Evolutionary conservation across 805 yeast species (phyloP), one percentile per base, ranked within the genome.

Genomic region (Candida mattraensis): DNA sequence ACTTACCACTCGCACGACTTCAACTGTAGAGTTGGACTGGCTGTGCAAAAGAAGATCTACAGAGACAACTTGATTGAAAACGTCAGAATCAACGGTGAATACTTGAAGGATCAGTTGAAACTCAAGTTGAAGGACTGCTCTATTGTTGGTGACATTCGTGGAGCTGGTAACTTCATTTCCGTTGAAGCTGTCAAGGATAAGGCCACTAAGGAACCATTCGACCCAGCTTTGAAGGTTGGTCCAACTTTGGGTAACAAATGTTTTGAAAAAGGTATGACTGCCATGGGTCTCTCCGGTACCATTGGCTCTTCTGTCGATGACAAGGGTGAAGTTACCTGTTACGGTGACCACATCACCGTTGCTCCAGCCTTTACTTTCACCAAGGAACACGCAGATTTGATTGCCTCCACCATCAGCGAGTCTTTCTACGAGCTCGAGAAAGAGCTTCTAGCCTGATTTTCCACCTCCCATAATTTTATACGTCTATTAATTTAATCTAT

Each of bases 81-180:
- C 52, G 66, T 71, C 28, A 58, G 61, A 45, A 55, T 59, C 30
- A 60, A 52, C 49, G 80, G 80, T 40, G 62, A 50, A 37, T 56
- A 67, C 40, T 45, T 74, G 48, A 74, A 66, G 42, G 48, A 46
- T 12, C 57, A 53, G 44, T 55, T 74, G 31, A 55, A 58, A 39
- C 57, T 57, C 20, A 54, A 56, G 24, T 45, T 70, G 13, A 59
- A 60, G 30, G 60, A 60, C 28, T 52, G 51, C 40, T 58, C 58
- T 33, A 62, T 68, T 33, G 77, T 67, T 15, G 84, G 82, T 40
- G 79, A 78, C 46, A 70, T 78, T 24, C 69, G 85, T 58, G 85
- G 85, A 36, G 62, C 74, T 39, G 84, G 83, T 42, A 72, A 76
- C 24, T 78, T 78, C 58, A 66, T 80, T 70, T 64, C 77, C 4